These are phyloP conservation scores for Collybia sordida DNA, from an alignment of 768 basidiomycete genomes.

Conservation along the genomic window DNA sequence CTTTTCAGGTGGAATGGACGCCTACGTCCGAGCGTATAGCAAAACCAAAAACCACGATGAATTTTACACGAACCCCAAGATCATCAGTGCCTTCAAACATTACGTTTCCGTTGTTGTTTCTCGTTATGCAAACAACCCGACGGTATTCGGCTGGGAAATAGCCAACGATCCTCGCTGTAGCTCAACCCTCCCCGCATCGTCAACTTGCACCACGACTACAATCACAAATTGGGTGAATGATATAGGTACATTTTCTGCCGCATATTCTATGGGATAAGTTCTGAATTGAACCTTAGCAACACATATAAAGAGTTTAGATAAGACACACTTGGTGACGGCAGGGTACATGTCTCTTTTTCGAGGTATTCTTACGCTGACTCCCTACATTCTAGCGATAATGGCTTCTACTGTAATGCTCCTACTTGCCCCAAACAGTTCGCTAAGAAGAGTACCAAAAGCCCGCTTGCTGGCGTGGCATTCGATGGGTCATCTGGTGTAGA, in stretches of 20 bases:
- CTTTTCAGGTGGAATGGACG: slow-evolving; percentile 36
- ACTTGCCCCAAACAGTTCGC: neutral
- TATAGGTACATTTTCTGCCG: slow-evolving; percentile 16
- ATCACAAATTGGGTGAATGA: slow-evolving; percentile 30
- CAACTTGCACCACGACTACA: slow-evolving; percentile 20
- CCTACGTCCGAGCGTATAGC: slow-evolving; percentile 29
- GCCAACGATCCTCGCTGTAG: slow-evolving; percentile 24
- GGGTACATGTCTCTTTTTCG: slow-evolving; percentile 22
- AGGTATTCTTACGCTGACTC: neutral
- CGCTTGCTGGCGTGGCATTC: slow-evolving; percentile 26
- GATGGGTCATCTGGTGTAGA: slow-evolving; percentile 36
- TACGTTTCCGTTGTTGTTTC: slow-evolving; percentile 26
- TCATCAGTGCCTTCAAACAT: slow-evolving; percentile 31
- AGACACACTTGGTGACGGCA: slow-evolving; percentile 34
- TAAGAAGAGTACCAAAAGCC: slow-evolving; percentile 8
- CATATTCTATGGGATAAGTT: neutral
- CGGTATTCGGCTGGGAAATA: slow-evolving; percentile 27
- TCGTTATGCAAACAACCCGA: slow-evolving; percentile 27
- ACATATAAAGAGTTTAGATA: slow-evolving; percentile 27
- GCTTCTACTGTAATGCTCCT: neutral
- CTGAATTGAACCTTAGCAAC: slow-evolving; percentile 11
- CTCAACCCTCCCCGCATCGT: slow-evolving; percentile 17
- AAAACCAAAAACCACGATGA: slow-evolving; percentile 30
- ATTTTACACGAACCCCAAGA: slow-evolving; percentile 34
- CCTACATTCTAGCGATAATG: neutral